These are phyloP conservation scores for Cystoisospora suis DNA, from an alignment of 169 alveolate species.

Conservation along the genomic window DNA sequence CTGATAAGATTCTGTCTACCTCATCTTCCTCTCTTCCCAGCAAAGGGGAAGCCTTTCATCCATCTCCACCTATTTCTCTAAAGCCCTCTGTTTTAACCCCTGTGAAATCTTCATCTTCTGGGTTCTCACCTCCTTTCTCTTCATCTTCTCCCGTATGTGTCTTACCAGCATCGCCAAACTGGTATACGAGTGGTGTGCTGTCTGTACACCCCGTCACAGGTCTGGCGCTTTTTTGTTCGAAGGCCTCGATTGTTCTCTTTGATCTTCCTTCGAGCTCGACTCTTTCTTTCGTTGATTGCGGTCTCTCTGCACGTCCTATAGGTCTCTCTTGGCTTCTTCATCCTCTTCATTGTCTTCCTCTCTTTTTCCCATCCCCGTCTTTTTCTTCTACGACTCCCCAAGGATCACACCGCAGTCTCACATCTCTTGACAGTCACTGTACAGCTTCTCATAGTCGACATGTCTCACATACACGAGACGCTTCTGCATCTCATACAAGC, in stretches of 20 bases:
- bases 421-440: no score
- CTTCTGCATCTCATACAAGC: background rate
- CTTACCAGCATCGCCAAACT: conserved; percentile 20
- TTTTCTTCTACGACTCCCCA: no score
- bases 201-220: background rate
- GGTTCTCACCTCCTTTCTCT: background rate
- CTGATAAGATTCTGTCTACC: no score
- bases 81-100: background rate
- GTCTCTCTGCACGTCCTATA: conserved; percentile 2
- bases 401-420: no score
- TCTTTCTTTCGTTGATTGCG: background rate
- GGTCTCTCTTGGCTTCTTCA: background rate
- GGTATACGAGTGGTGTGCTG: background rate
- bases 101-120: background rate
- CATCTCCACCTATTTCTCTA: no score
- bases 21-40: no score
- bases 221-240: conserved; percentile 21
- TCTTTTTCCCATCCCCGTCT: background rate
- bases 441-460: no score
- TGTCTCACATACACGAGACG: background rate
- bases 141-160: background rate
- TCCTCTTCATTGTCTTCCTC: background rate
- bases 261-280: background rate
- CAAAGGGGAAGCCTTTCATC: no score
- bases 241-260: background rate